Conservation (phyloP, 352 stramenopile species). For the Pythium rishiriense region DNA sequence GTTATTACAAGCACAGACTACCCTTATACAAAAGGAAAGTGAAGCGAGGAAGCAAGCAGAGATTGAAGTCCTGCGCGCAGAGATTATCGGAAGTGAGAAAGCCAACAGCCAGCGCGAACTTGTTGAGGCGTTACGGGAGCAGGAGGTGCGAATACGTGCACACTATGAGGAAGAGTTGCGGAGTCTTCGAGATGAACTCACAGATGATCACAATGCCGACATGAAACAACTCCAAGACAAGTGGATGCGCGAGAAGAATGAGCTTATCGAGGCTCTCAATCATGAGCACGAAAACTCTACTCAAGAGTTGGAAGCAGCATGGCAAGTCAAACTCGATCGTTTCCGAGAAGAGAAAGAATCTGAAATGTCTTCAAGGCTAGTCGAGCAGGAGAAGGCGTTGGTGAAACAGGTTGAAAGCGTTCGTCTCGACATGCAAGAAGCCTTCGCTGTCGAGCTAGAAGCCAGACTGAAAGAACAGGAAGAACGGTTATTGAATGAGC, state of each 20-base stretch:
- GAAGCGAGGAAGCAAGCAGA: conserved; percentile 33
- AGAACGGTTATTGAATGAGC: conserved; percentile 41
- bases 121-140: conserved; percentile 7
- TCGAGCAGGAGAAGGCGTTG: conserved; percentile 16
- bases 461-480: conserved; percentile 49
- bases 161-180: conserved; percentile 9
- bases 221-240: conserved; percentile 26
- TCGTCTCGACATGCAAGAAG: conserved; percentile 35
- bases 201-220: conserved; percentile 19
- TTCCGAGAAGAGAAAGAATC: conserved; percentile 13
- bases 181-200: conserved; percentile 22
- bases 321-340: conserved; percentile 11
- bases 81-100: conserved; percentile 15
- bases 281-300: not conserved
- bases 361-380: conserved; percentile 3
- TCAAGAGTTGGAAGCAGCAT: conserved; percentile 7
- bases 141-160: not conserved
- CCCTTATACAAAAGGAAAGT: conserved; percentile 34
- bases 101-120: not conserved
- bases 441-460: conserved; percentile 33
- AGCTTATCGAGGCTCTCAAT: not conserved
- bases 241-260: conserved; percentile 4
- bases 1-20: conserved; percentile 39
- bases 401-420: conserved; percentile 25
- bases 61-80: conserved; percentile 9